Evolutionary conservation across 805 yeast genomes (phyloP).

Genomic region (Metschnikowia peoriensis): DNA sequence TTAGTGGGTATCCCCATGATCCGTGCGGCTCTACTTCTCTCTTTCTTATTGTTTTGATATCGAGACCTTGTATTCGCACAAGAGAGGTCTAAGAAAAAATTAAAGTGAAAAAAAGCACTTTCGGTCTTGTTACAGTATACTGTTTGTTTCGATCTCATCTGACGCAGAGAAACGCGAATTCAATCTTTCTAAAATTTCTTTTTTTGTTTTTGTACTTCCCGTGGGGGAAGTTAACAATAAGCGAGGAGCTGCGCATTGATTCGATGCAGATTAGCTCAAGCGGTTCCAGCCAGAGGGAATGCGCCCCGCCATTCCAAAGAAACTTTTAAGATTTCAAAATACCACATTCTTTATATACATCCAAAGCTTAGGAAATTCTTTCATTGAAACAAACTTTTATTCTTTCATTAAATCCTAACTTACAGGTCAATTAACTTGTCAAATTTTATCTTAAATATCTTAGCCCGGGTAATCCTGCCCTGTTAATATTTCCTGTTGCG

Average conservation of each 20-base stretch:
- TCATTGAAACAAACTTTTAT: too few relatives aligned
- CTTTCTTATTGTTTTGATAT: too few relatives aligned
- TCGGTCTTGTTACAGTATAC: too few relatives aligned
- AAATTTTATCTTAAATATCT: too few relatives aligned
- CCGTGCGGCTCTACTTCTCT: not conserved
- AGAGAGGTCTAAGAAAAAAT: too few relatives aligned
- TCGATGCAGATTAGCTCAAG: not conserved
- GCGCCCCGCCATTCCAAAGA: not conserved
- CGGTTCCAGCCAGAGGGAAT: not conserved
- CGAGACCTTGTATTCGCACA: too few relatives aligned
- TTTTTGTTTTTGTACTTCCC: not conserved
- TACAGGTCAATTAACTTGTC: too few relatives aligned
- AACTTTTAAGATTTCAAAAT: too few relatives aligned
- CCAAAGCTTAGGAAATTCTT: not conserved
- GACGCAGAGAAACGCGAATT: not conserved
- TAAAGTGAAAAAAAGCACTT: too few relatives aligned
- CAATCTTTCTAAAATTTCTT: not conserved
- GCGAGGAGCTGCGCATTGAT: not conserved
- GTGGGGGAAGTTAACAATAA: not conserved
- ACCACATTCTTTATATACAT: not conserved
- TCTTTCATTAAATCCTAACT: too few relatives aligned
- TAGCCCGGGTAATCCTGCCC: not conserved
- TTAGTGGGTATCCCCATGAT: not conserved
- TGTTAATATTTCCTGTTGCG: not conserved
- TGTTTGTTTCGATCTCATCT: too few relatives aligned